phyloP scores from a whole-genome alignment of 1,284 basidiomycete species.

The Polyporus tsugae region DNA sequence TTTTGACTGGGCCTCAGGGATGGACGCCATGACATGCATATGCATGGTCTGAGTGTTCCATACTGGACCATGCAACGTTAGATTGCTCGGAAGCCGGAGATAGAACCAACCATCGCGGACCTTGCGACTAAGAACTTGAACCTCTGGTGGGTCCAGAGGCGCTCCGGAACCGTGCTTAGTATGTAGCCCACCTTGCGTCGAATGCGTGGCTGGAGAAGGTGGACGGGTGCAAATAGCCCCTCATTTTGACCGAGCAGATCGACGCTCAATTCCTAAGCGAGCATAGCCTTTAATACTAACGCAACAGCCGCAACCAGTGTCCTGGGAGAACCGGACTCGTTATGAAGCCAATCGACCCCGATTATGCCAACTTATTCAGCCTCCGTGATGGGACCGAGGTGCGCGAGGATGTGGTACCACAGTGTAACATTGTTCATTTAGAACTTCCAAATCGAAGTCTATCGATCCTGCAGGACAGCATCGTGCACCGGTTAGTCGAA shows the following conservation, averaged over 20 bases:
- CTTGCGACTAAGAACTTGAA: background rate
- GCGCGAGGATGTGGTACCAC: background rate
- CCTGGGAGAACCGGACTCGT: background rate
- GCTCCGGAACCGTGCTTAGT: background rate
- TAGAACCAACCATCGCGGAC: background rate
- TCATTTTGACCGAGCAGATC: background rate
- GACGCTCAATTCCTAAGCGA: background rate
- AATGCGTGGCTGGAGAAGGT: background rate
- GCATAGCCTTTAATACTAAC: background rate
- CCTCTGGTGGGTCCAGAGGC: background rate
- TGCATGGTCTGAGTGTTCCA: background rate
- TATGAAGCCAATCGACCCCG: background rate
- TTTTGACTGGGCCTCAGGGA: too few species aligned
- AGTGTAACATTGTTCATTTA: constrained; percentile 7
- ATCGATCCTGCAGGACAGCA: background rate
- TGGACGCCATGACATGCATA: background rate
- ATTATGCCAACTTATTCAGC: background rate
- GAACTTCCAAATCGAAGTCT: background rate
- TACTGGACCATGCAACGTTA: background rate
- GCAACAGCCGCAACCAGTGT: background rate
- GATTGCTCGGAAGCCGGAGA: background rate
- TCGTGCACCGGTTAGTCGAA: constrained; percentile 1
- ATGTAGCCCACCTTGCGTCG: background rate
- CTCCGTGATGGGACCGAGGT: constrained; percentile 5
- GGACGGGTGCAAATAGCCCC: background rate